Evolutionary conservation across 78 protist species (phyloP).

Genomic region (Emiliania huxleyi): DNA sequence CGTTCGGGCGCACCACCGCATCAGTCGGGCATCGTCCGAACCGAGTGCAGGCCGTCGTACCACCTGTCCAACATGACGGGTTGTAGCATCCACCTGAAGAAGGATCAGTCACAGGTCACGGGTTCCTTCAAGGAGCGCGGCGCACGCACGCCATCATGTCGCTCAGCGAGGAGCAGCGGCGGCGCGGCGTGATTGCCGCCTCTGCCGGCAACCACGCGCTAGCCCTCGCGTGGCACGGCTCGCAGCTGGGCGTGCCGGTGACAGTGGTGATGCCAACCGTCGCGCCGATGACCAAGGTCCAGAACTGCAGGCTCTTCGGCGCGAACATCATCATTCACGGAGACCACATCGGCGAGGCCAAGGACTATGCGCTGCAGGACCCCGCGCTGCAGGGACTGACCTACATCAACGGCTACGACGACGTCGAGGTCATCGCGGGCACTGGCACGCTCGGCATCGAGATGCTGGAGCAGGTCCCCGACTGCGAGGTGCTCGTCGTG

Average conservation of each 20-base stretch:
- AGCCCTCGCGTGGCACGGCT: constrained; percentile 71
- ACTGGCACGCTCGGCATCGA: constrained; percentile 77
- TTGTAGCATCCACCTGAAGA: not conserved
- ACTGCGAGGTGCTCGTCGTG: constrained; percentile 68
- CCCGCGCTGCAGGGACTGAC: not conserved
- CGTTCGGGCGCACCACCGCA: not conserved
- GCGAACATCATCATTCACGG: constrained; percentile 65
- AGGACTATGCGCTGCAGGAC: not conserved
- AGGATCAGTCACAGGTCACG: not conserved
- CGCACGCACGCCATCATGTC: constrained; percentile 57
- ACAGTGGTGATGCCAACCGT: constrained; percentile 72
- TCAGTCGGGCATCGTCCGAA: not conserved
- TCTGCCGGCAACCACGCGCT: constrained; percentile 86
- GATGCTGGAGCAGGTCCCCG: constrained; percentile 65
- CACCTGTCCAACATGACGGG: not conserved
- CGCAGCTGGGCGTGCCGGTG: constrained; percentile 57
- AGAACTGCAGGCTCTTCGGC: constrained; percentile 49
- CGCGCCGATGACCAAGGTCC: constrained; percentile 42
- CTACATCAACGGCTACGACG: constrained; percentile 74
- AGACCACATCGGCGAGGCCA: constrained; percentile 60
- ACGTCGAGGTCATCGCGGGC: constrained; percentile 68
- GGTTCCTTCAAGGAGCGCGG: constrained; percentile 75
- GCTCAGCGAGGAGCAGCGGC: constrained; percentile 26
- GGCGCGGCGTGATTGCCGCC: constrained; percentile 72
- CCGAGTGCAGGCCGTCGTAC: not conserved